phyloP scores from a whole-genome alignment of 1,139 yeast species.

The Geotrichum cucujoidarum region DNA sequence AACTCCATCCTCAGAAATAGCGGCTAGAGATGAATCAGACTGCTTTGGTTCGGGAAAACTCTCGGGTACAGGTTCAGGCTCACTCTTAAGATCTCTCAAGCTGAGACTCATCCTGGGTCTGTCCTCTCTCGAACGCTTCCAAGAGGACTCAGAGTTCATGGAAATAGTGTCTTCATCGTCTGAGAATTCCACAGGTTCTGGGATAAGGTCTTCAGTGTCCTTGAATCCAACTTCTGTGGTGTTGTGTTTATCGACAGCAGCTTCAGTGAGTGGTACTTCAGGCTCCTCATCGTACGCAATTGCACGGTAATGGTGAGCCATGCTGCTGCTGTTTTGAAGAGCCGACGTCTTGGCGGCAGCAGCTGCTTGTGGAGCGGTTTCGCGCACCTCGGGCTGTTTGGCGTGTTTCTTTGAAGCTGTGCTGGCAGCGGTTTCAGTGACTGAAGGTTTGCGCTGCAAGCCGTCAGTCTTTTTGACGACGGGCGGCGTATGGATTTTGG shows the following conservation, averaged over 20 bases:
- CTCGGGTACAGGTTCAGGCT: not conserved
- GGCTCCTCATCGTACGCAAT: not conserved
- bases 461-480: not conserved
- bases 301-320: conserved; percentile 1
- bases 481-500: not conserved
- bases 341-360: not conserved
- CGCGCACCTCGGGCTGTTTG: not conserved
- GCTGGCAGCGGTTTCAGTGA: conserved; percentile 3
- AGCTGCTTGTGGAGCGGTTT: not conserved
- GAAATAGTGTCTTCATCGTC: conserved; percentile 31
- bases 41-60: not conserved
- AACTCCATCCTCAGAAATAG: not conserved
- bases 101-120: not conserved
- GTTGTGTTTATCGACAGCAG: conserved; percentile 3
- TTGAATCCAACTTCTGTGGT: not conserved
- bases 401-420: conserved; percentile 2
- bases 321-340: not conserved
- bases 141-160: conserved; percentile 32
- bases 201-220: not conserved
- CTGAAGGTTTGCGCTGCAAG: not conserved
- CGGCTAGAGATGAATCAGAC: not conserved
- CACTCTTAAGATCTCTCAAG: not conserved
- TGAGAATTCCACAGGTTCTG: conserved; percentile 7
- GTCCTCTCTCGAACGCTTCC: conserved; percentile 27
- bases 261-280: conserved; percentile 3